These are phyloP conservation scores for Mycena vulgaris DNA, from an alignment of 768 basidiomycete genomes.

Conservation along the genomic window DNA sequence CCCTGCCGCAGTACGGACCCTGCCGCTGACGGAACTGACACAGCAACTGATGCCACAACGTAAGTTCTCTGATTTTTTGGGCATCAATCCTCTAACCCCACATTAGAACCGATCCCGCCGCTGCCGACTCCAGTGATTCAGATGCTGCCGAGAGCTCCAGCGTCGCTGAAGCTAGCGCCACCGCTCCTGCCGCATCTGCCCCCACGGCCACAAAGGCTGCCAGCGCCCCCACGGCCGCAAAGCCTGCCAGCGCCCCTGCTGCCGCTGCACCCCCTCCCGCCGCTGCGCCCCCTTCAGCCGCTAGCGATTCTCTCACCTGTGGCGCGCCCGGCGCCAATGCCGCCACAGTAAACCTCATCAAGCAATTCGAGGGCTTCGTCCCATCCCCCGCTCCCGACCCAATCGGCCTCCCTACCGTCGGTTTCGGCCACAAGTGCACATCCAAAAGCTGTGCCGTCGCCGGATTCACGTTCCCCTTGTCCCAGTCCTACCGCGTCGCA, in stretches of 20 bases:
- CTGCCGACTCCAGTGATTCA: background rate
- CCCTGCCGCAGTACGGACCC: too few species aligned
- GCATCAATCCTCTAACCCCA: too few species aligned
- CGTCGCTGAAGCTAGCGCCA: background rate
- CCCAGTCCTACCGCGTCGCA: conserved; percentile 44
- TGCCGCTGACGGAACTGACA: too few species aligned
- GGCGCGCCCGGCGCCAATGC: conserved; percentile 34
- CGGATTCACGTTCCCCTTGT: conserved; percentile 44
- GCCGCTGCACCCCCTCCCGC: too few species aligned
- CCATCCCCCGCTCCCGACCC: conserved; percentile 47
- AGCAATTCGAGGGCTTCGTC: conserved; percentile 50
- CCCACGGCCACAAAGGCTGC: background rate
- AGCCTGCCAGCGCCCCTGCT: background rate
- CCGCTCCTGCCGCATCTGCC: background rate
- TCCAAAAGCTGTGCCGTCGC: conserved; percentile 41
- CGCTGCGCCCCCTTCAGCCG: conserved; percentile 18
- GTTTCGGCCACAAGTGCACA: conserved; percentile 49
- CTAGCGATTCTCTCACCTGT: conserved; percentile 23
- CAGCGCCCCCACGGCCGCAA: too few species aligned
- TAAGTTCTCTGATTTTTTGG: too few species aligned
- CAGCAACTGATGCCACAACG: too few species aligned
- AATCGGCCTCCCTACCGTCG: conserved; percentile 50
- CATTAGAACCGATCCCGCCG: too few species aligned
- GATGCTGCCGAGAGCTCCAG: background rate
- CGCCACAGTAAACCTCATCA: conserved; percentile 47